These are phyloP conservation scores for Talaromyces borbonicus DNA, from an alignment of 495 filamentous ascomycete genomes.

Conservation along the genomic window DNA sequence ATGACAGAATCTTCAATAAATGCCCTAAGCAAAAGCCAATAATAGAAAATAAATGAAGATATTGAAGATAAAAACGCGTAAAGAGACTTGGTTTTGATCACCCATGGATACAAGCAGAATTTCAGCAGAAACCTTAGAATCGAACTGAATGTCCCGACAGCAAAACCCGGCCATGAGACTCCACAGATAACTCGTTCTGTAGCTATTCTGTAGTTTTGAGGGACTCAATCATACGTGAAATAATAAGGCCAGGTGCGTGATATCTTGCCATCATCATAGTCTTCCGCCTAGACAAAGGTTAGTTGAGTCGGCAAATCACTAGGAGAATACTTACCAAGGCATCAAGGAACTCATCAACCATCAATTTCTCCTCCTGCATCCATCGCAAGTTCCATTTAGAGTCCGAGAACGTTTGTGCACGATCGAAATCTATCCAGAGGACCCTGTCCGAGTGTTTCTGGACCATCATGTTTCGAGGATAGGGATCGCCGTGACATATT, in stretches of 20 bases:
- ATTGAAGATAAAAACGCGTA: too few species aligned
- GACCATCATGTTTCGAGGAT: slow-evolving; percentile 18
- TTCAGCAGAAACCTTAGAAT: too few species aligned
- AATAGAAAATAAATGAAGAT: too few species aligned
- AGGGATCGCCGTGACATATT: slow-evolving; percentile 15
- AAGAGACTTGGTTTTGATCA: too few species aligned
- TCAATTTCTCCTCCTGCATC: slow-evolving; percentile 9
- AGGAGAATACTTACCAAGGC: slow-evolving; percentile 11
- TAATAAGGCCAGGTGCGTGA: slow-evolving; percentile 13
- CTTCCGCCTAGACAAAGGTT: slow-evolving; percentile 11
- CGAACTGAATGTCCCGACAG: neutral
- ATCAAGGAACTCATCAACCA: slow-evolving; percentile 16
- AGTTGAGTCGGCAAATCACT: slow-evolving; percentile 1
- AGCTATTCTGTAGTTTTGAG: neutral
- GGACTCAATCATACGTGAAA: slow-evolving; percentile 8
- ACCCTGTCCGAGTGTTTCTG: slow-evolving; percentile 9
- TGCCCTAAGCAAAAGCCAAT: too few species aligned
- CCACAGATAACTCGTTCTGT: neutral
- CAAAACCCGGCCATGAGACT: neutral
- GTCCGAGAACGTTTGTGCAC: slow-evolving; percentile 14
- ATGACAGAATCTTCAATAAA: too few species aligned
- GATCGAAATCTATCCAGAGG: slow-evolving; percentile 22
- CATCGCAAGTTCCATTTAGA: slow-evolving; percentile 2
- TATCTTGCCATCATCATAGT: slow-evolving; percentile 12
- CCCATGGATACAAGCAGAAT: too few species aligned